Base-by-base conservation (phyloP, 352 stramenopile genomes). In the Phytopythium chamaehyphon region DNA sequence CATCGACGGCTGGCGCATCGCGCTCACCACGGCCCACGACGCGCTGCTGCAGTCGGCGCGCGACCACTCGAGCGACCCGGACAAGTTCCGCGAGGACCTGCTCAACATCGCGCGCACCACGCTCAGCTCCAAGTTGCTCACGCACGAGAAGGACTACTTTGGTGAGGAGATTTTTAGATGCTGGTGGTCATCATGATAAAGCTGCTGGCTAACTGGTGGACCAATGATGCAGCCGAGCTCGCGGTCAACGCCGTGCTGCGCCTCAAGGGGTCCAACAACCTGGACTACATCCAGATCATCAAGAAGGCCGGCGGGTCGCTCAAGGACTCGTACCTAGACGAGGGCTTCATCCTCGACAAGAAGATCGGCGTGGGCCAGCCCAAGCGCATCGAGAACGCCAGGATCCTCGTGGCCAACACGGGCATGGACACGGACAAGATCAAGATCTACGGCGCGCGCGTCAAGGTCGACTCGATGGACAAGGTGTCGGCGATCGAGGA, bases 401-500 rank as follows among this genome's bases (percentile, higher is more conserved):
- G 98, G 69, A 99, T 99, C 58, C 71, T 99, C 36, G 76, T 99
- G 49, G 96, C 96, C 35, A 99, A 99, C 83, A 99, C 97, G 36
- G 86, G 89, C 35, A 99, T 99, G 97, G 97, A 99, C 75, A 99
- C 96, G 23, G 97, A 99, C 74, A 99, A 99, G 75, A 99, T 99
- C 75, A 99, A 99, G 76, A 99, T 99, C 62, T 99, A 99, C 67
- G 97, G 97, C 22, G 96, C 91, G 23, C 93, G 28, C 46, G 90
- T 99, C 26, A 96, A 97, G 66, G 97, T 99, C 7, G 96, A 99
- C 76, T 98, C 86, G 36, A 96, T 99, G 84, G 93, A 97, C 51
- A 99, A 99, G 71, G 97, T 99, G 19, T 96, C 97, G 23, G 96
- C 97, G 50, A 99, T 99, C 69, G 97, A 99, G 76, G 90, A 98